These are phyloP conservation scores for Verticillium alfalfae DNA, from an alignment of 2,329 filamentous ascomycete species.

Conservation along the genomic window DNA sequence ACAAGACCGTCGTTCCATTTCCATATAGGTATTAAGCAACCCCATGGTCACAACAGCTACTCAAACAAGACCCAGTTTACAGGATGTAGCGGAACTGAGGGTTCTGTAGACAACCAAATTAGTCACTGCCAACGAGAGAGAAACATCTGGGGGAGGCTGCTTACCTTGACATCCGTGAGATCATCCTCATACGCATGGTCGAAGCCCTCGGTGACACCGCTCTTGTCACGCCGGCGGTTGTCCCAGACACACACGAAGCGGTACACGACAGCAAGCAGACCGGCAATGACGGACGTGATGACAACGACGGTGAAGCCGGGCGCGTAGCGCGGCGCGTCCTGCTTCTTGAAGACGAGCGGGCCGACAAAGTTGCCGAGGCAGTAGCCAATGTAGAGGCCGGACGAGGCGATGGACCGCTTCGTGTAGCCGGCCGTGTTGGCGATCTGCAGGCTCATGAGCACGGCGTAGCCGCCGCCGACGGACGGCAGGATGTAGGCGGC, in stretches of 20 bases:
- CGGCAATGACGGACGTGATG: slow-evolving; percentile 21
- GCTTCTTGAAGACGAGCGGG: slow-evolving; percentile 31
- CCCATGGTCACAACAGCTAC: no score
- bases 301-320: slow-evolving; percentile 18
- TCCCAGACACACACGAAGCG: slow-evolving; percentile 36
- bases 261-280: slow-evolving; percentile 33
- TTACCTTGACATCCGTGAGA: slow-evolving; percentile 35
- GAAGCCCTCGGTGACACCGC: slow-evolving; percentile 38
- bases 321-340: slow-evolving; percentile 19
- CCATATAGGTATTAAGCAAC: no score
- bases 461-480: slow-evolving; percentile 37
- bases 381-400: slow-evolving; percentile 44
- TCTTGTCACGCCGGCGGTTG: slow-evolving; percentile 34
- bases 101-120: slow-evolving; percentile 9
- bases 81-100: slow-evolving; percentile 18
- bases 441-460: slow-evolving; percentile 42
- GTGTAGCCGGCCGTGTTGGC: slow-evolving; percentile 49
- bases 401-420: slow-evolving; percentile 40
- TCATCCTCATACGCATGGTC: slow-evolving; percentile 49
- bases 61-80: neutral
- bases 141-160: neutral
- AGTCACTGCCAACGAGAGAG: neutral
- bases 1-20: no score
- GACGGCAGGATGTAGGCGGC: slow-evolving; percentile 42
- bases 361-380: slow-evolving; percentile 43